phyloP scores from a whole-genome alignment of 2,329 filamentous ascomycete species.

The Curvularia hawaiiensis region DNA sequence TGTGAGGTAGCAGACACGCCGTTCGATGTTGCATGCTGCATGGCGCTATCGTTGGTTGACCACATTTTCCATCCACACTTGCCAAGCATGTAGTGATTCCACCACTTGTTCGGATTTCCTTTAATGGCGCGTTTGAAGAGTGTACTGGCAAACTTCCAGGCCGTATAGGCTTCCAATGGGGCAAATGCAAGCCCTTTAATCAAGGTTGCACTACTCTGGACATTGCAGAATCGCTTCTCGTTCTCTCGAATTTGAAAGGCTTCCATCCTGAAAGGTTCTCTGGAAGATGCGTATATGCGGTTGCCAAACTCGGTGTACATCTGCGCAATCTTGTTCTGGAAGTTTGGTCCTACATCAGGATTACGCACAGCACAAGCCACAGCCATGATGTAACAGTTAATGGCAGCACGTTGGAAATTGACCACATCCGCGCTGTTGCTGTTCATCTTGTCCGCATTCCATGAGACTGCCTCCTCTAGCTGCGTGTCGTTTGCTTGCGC shows the following conservation, averaged over 20 bases:
- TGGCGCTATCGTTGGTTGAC: constrained; percentile 50
- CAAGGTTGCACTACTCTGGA: constrained; percentile 53
- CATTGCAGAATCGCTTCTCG: constrained; percentile 66
- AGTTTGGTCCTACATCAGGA: constrained; percentile 60
- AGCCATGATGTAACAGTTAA: constrained; percentile 78
- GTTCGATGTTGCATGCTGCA: constrained; percentile 39
- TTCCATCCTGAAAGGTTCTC: constrained; percentile 70
- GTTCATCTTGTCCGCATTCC: constrained; percentile 91
- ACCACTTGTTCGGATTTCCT: constrained; percentile 67
- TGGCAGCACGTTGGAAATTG: constrained; percentile 76
- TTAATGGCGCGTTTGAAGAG: constrained; percentile 65
- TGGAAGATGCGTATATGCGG: constrained; percentile 70
- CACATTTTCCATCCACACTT: constrained; percentile 78
- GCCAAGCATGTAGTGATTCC: constrained; percentile 70
- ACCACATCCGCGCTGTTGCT: constrained; percentile 77
- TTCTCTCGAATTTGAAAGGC: constrained; percentile 65
- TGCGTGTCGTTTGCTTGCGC: constrained; percentile 88
- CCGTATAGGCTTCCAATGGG: constrained; percentile 62
- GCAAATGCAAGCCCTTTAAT: constrained; percentile 63
- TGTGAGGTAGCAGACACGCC: constrained; percentile 31
- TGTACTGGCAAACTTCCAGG: constrained; percentile 68
- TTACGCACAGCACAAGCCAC: constrained; percentile 64
- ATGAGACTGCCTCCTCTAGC: constrained; percentile 83
- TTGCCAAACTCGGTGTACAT: constrained; percentile 72
- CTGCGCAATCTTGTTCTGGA: constrained; percentile 63